Base-by-base conservation (phyloP, 106 monocot genomes). In the Apostasia ramifera region DNA sequence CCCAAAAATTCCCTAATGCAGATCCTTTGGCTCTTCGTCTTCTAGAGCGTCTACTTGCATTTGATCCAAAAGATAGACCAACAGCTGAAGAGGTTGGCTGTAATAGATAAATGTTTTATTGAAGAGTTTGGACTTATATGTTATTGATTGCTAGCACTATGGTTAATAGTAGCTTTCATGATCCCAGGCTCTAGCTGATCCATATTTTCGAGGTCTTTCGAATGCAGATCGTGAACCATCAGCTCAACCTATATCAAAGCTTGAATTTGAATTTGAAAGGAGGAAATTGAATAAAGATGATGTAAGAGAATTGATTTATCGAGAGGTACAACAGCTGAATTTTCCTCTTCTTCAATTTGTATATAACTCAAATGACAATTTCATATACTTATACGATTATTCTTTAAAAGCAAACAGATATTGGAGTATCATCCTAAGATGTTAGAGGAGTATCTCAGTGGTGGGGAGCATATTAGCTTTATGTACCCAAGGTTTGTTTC, bases 231-330 rank as follows among this genome's bases (percentile, higher is more conserved):
- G 77, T 66, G 89, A 90, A 67, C 89, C 89, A 66, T 77, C 80
- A 45, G 81, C 70, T 41, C 78, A 80, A 14, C 80, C 89, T 11
- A 90, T 90, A 45, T 80, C 89, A 7, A 90, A 90, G 67, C 66
- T 90, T 56, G 89, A 90, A 62, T 90, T 90, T 78, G 89, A 90
- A 55, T 90, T 90, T 76, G 89, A 90, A 58, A 86, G 83, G 72
- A 82, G 81, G 57, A 90, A 90, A 68, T 62, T 90, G 66, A 67
- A 75, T 69, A 85, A 85, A 78, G 89, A 85, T 77, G 83, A 83
- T 81, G 89, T 90, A 6, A 80, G 89, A 53, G 85, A 90, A 59
- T 78, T 86, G 65, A 90, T 90, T 54, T 90, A 90, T 63, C 68
- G 85, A 46, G 89, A 90, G 90, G 78, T 87, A 83, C n/a, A 43